Percentiles rank a stretch among this genome's conserved stretches.
These are phyloP conservation scores for Tympanopsis confertula DNA, from an alignment of 2,329 filamentous ascomycete genomes.

Conservation along the genomic window DNA sequence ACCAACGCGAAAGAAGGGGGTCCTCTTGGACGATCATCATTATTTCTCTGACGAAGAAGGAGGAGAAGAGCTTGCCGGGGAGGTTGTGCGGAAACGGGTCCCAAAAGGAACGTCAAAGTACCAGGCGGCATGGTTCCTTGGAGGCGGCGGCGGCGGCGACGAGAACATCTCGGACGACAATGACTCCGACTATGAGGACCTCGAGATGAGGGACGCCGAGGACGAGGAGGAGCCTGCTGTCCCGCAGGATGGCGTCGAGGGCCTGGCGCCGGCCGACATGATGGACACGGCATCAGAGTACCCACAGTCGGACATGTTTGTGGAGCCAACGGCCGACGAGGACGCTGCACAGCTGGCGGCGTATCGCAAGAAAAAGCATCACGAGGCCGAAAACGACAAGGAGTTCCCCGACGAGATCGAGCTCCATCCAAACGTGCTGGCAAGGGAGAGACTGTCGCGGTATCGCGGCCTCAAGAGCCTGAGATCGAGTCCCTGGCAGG, in stretches of 20 bases:
- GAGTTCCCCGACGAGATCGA: slow-evolving; percentile 98
- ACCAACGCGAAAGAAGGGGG: slow-evolving; percentile 60
- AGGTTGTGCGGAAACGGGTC: slow-evolving; percentile 57
- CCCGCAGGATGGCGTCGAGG: slow-evolving; percentile 76
- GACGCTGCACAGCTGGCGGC: slow-evolving; percentile 66
- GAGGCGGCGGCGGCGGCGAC: slow-evolving; percentile 29
- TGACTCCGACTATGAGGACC: slow-evolving; percentile 71
- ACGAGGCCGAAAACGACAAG: slow-evolving; percentile 76
- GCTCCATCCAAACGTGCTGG: slow-evolving; percentile 74
- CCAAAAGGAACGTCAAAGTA: slow-evolving; percentile 89
- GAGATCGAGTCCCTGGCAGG: slow-evolving; percentile 78
- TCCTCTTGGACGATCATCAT: slow-evolving; percentile 89
- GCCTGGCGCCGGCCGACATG: slow-evolving; percentile 49
- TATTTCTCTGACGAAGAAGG: slow-evolving; percentile 88
- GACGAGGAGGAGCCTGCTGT: slow-evolving; percentile 41
- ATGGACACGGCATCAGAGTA: slow-evolving; percentile 84
- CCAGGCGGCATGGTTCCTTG: slow-evolving; percentile 87
- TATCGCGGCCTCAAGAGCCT: slow-evolving; percentile 90
- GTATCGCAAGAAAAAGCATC: slow-evolving; percentile 66
- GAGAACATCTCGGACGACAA: slow-evolving; percentile 66
- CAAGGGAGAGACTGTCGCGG: slow-evolving; percentile 70
- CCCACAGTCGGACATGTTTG: slow-evolving; percentile 83
- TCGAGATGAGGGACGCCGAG: slow-evolving; percentile 45
- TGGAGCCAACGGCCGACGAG: slow-evolving; percentile 73
- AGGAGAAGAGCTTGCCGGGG: slow-evolving; percentile 40